These are phyloP conservation scores for Plasmodium falciparum DNA, from an alignment of 169 alveolate species.

Conservation along the genomic window DNA sequence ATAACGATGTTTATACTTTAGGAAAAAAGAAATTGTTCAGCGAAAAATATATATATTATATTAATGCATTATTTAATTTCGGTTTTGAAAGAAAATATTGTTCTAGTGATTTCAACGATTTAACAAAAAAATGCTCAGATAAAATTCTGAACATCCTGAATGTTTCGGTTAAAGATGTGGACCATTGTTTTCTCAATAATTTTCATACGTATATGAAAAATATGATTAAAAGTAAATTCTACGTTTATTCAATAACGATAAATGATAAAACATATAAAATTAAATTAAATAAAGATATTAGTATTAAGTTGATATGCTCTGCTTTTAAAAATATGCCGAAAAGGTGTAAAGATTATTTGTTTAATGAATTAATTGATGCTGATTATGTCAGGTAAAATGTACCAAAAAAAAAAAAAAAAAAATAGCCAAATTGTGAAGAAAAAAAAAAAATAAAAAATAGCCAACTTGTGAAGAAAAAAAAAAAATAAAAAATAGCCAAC, in stretches of 20 bases:
- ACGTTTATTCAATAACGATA: conserved; percentile 57
- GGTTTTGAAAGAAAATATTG: conserved; percentile 49
- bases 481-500: not conserved
- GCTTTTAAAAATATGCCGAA: conserved; percentile 64
- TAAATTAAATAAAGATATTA: conserved; percentile 60
- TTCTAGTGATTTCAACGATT: conserved; percentile 60
- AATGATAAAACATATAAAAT: conserved; percentile 48
- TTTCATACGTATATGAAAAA: conserved; percentile 55
- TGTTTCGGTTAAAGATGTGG: conserved; percentile 42
- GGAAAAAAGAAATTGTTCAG: conserved; percentile 27
- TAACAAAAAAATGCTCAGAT: conserved; percentile 66
- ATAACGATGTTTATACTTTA: not conserved
- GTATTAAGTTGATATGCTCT: conserved; percentile 37
- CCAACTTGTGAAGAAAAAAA: too few relatives aligned
- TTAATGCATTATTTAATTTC: conserved; percentile 70
- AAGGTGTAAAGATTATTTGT: conserved; percentile 23
- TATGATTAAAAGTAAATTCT: conserved; percentile 63
- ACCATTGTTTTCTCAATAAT: conserved; percentile 46
- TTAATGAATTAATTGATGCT: not conserved
- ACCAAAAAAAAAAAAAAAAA: conserved; percentile 6
- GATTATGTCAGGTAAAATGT: not conserved
- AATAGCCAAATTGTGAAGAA: not conserved
- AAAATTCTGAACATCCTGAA: conserved; percentile 21
- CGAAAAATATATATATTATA: conserved; percentile 41
- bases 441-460: too few relatives aligned